phyloP scores from a whole-genome alignment of 768 basidiomycete genomes.

The Boletus eberwhitei region DNA sequence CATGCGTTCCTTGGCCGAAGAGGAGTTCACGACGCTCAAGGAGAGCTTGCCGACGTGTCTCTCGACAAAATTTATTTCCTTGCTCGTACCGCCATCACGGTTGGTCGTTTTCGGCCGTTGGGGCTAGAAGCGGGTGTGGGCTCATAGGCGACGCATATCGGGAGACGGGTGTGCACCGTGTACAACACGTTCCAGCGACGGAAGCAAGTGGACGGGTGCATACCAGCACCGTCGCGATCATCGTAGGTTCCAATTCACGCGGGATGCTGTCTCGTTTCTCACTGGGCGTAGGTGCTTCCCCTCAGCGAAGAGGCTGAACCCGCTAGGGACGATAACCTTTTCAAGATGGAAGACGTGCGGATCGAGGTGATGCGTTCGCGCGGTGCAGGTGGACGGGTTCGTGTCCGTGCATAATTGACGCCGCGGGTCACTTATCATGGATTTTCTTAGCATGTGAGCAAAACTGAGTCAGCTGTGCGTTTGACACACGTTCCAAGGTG shows the following conservation, averaged over 20 bases:
- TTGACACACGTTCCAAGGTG: conserved; percentile 90
- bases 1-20: not conserved
- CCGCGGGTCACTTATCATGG: not conserved
- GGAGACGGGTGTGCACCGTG: conserved; percentile 96
- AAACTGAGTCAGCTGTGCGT: conserved; percentile 96
- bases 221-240: conserved; percentile 84
- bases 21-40: conserved; percentile 52
- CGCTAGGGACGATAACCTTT: conserved; percentile 54
- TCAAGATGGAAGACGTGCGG: conserved; percentile 82
- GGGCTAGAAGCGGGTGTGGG: conserved; percentile 70
- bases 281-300: conserved; percentile 66
- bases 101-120: conserved; percentile 66
- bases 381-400: conserved; percentile 95
- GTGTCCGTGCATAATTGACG: conserved; percentile 4
- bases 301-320: conserved; percentile 63
- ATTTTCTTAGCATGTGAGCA: conserved; percentile 84
- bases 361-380: conserved; percentile 93
- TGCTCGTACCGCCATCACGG: conserved; percentile 43
- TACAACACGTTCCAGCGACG: conserved; percentile 90
- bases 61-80: not conserved
- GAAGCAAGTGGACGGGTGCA: conserved; percentile 75
- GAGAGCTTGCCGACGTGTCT: conserved; percentile 19
- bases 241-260: conserved; percentile 50
- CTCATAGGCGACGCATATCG: conserved; percentile 38
- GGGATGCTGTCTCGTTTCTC: not conserved